Base-by-base conservation (phyloP, 208 protist species). In the Vickermania spadyakhi region DNA sequence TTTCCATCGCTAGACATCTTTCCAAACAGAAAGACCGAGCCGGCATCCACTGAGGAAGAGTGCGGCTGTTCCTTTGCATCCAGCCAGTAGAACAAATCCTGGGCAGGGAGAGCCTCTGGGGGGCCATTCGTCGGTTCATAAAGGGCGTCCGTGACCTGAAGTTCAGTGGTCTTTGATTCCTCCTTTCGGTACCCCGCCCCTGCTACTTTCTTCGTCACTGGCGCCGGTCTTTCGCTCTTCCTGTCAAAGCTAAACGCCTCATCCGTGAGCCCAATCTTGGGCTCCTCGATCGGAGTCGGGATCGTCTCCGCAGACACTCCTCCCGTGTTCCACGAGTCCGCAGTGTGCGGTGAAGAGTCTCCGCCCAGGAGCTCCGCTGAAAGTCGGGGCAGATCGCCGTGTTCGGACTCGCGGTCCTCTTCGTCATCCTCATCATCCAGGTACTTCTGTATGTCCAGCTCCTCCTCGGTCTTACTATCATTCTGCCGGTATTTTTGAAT, bases 21-120 rank as follows among this genome's bases (percentile, higher is more conserved):
- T 1, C 93, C 93, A 75, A 96, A 96, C 7, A 97, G 75, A 70
- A 93, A 89, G 30, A 97, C 62, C 1, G 88, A 87, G n/a, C 85
- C 89, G 14, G 90, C 74, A 51, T 81, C 79, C 7, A 81, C 81
- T 7, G 79, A 75, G 3, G 81, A 59, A 1, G 70, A 77, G 57
- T 91, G 66, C 13, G 73, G 72, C 58, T 94, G 80, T 65, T 97
- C 89, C 26, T 84, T 83, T 3, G 87, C 89, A 59, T 97, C 92
- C 27, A 96, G 75, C 89, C 92, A 97, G 63, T 91, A 94, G 31
- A 94, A 77, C 0, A 65, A 52, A 21, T 71, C 73, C 27, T 70
- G 66, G 21, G 57, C n/a, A n/a, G n/a, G n/a, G n/a, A n/a, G n/a
- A n/a, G n/a, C n/a, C n/a, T n/a, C n/a, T n/a, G n/a, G n/a, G n/a